Evolutionary conservation across 768 basidiomycete species (phyloP).

Genomic region (Thelephora aurantiotincta): DNA sequence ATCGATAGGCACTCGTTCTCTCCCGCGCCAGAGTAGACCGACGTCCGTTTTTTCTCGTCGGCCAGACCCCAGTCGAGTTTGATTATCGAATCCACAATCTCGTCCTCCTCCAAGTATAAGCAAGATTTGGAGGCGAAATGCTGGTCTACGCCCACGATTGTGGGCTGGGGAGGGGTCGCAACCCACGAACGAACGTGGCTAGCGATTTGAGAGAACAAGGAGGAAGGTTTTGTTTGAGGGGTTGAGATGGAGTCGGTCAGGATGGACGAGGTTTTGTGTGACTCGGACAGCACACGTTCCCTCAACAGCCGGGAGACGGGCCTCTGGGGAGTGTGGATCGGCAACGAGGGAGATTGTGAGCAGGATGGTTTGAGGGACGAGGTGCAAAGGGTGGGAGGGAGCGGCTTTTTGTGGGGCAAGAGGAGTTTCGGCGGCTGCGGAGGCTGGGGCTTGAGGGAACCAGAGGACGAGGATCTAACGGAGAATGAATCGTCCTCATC

Average conservation of each 20-base stretch:
- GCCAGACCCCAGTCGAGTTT: neutral
- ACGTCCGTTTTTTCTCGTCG: neutral
- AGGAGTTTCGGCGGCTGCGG: conserved; percentile 20
- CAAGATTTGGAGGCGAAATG: neutral
- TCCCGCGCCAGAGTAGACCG: neutral
- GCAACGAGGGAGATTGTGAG: conserved; percentile 14
- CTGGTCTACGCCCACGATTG: neutral
- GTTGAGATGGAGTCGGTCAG: conserved; percentile 19
- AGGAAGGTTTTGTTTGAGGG: conserved; percentile 6
- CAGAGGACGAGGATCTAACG: conserved; percentile 8
- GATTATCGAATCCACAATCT: neutral
- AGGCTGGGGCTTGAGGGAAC: conserved; percentile 4
- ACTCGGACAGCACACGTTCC: neutral
- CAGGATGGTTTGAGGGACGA: conserved; percentile 24
- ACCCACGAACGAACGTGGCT: conserved; percentile 12
- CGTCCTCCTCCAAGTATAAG: neutral
- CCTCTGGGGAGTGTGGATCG: conserved; percentile 22
- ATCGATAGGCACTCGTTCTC: neutral
- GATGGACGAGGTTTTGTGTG: conserved; percentile 9
- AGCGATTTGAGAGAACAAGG: conserved; percentile 7
- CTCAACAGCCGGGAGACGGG: conserved; percentile 8
- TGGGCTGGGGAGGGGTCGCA: conserved; percentile 1
- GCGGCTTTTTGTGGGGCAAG: conserved; percentile 16
- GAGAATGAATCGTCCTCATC: conserved; percentile 3
- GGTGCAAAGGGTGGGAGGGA: conserved; percentile 34